Base-by-base conservation (phyloP, 2,329 filamentous ascomycete species). In the Berkeleyomyces basicola region DNA sequence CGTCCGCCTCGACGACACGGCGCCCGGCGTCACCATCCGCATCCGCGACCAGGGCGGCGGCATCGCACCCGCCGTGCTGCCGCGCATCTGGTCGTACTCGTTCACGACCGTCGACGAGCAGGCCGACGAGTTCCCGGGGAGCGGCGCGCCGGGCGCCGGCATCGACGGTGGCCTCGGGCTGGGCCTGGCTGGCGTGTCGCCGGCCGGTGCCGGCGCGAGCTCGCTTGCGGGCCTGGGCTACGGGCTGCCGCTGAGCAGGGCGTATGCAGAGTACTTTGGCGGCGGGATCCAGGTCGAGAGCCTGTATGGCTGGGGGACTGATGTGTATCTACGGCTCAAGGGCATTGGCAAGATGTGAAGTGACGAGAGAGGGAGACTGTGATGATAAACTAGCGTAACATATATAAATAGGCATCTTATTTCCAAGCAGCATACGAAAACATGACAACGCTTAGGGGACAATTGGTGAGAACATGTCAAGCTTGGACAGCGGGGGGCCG, bases 231-330 rank as follows among this genome's bases (percentile, higher is more conserved):
- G 93, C 0, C 74, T 99, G 58, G 93, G 93, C 0, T 99, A 99
- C 71, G 93, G 93, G 0, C 72, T 99, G 66, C 93, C 93, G 1
- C 74, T 99, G 31, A 90, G 90, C 61, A 81, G 93, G 66, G 92
- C 93, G 0, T 99, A 99, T 70, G 93, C 93, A 0, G 92, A 99
- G 76, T 99, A 97, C 70, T 99, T 99, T 77, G 93, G 93, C 1
- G 93, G 93, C 0, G 91, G 91, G 2, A 93, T 99, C 64, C 85
- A 85, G 3, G 85, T 99, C n/a, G 92, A 99, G 78, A 96, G 90
- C 71, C 74, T 97, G 57, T 93, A 90, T 77, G 92, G 93, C 3
- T 99, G 93, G 93, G 93, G 82, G 3, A 84, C 82, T 4, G 84
- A 87, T 69, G 84, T 87, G 1, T 87, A 87, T 68, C 71, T 87